A percentile compares a stretch with the other conserved stretches of the same genome.
These are phyloP conservation scores for Endoconidiophora polonica DNA, from an alignment of 2,329 filamentous ascomycete species.

Conservation along the genomic window DNA sequence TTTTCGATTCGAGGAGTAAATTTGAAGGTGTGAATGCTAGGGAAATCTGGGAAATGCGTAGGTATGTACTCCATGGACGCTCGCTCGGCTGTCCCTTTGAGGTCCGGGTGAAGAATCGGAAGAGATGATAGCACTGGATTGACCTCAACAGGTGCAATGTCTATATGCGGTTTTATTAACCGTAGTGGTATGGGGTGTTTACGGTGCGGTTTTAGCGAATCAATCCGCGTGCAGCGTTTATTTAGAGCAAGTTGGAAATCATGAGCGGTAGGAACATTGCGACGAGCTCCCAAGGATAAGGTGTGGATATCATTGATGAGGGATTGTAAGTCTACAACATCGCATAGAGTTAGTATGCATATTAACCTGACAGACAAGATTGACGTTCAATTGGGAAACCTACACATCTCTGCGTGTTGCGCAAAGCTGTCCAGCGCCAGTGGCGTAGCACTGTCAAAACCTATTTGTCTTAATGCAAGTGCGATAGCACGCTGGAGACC, in stretches of 20 bases:
- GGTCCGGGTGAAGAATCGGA: conserved; percentile 33
- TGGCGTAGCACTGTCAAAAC: conserved; percentile 36
- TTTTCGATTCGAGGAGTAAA: conserved; percentile 34
- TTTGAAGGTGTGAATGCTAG: conserved; percentile 47
- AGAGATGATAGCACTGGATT: conserved; percentile 24
- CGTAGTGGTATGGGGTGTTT: conserved; percentile 32
- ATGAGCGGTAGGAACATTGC: conserved; percentile 34
- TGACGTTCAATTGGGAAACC: conserved; percentile 16
- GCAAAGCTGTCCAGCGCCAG: conserved; percentile 44
- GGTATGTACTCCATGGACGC: conserved; percentile 40
- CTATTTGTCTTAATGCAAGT: conserved; percentile 38
- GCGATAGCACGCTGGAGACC: conserved; percentile 39
- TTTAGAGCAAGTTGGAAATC: conserved; percentile 40
- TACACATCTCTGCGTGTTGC: conserved; percentile 39
- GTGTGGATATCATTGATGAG: conserved; percentile 32
- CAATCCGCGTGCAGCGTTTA: conserved; percentile 33
- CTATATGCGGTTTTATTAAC: conserved; percentile 23
- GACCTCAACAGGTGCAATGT: background rate
- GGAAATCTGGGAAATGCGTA: conserved; percentile 41
- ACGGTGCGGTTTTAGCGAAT: conserved; percentile 38
- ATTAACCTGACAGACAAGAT: background rate
- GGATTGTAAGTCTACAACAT: conserved; percentile 28
- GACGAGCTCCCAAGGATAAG: conserved; percentile 31
- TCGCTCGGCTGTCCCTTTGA: conserved; percentile 43
- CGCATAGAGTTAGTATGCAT: conserved; percentile 16